Conservation (phyloP, 805 yeast genomes). For the Hanseniaspora meyeri region DNA sequence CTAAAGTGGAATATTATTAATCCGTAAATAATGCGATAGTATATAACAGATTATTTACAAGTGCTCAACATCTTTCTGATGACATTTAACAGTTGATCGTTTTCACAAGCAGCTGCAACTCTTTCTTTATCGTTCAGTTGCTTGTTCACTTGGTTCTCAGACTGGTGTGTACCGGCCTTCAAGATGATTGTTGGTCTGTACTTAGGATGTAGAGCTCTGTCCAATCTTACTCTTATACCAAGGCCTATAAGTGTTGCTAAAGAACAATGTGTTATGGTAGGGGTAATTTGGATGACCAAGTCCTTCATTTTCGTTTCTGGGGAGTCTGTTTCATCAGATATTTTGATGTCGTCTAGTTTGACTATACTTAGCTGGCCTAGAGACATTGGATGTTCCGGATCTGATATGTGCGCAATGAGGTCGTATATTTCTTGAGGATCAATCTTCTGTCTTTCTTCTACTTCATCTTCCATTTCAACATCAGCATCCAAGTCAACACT, state of each 20-base stretch:
- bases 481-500: constrained; percentile 20
- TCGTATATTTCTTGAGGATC: constrained; percentile 88
- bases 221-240: constrained; percentile 84
- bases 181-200: constrained; percentile 67
- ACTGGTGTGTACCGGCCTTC: constrained; percentile 88
- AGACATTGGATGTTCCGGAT: constrained; percentile 95
- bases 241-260: constrained; percentile 90
- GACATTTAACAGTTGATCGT: constrained; percentile 81
- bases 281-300: constrained; percentile 75
- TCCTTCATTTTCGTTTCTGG: constrained; percentile 46
- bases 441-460: constrained; percentile 37
- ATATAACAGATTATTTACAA: constrained; percentile 34
- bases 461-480: constrained; percentile 22
- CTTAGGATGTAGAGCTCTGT: constrained; percentile 74
- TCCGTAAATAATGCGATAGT: not conserved
- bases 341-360: constrained; percentile 65
- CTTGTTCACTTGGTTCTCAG: constrained; percentile 90
- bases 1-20: not conserved
- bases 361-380: constrained; percentile 92
- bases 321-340: constrained; percentile 42
- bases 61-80: constrained; percentile 83
- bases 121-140: constrained; percentile 95
- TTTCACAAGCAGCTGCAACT: constrained; percentile 97
- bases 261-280: constrained; percentile 95
- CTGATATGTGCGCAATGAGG: constrained; percentile 72